Conservation (phyloP, 176 grass and related monocot species). For the Musa itinerans region DNA sequence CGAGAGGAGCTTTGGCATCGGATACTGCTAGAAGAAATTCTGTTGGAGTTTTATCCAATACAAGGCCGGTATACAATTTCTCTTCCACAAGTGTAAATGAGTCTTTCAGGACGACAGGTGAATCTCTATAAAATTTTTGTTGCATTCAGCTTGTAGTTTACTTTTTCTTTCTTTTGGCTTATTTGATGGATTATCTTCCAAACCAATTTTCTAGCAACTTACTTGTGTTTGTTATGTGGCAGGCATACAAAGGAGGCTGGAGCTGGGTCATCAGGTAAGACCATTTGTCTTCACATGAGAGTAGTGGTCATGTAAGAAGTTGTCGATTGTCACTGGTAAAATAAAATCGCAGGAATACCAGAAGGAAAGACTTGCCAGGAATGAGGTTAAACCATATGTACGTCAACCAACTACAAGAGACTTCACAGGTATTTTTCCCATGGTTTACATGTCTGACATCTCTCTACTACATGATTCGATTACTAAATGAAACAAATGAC, state of each 20-base stretch:
- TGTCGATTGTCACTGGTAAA: not conserved
- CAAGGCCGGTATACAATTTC: constrained; percentile 40
- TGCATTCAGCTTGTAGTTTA: too few species aligned
- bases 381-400: not conserved
- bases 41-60: constrained; percentile 38
- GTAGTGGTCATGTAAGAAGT: not conserved
- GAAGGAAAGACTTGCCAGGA: not conserved
- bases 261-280: constrained; percentile 49
- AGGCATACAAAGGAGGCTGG: constrained; percentile 82
- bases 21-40: constrained; percentile 41
- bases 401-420: not conserved
- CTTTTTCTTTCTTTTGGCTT: too few species aligned
- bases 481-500: not conserved
- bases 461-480: not conserved
- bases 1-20: constrained; percentile 55
- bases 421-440: not conserved
- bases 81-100: constrained; percentile 30
- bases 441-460: not conserved
- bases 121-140: not conserved
- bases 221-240: constrained; percentile 1
- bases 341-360: not conserved
- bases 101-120: constrained; percentile 47
- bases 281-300: not conserved
- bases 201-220: not conserved
- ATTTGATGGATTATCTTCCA: not conserved